phyloP scores from a whole-genome alignment of 306 rosid genomes.

The Dalbergia oliveri region DNA sequence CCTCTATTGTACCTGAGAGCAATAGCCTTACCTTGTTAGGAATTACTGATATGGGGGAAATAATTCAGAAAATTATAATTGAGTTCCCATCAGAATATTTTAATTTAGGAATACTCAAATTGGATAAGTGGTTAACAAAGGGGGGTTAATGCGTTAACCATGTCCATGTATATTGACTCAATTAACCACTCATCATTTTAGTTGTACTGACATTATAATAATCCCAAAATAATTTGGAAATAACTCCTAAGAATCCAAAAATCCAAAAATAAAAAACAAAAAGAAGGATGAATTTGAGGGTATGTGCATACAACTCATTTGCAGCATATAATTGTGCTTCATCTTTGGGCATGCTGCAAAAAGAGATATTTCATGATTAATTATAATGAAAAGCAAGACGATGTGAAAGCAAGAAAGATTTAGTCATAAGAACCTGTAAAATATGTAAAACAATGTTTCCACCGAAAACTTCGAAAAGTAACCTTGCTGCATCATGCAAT shows the following conservation, averaged over 20 bases:
- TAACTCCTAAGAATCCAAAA: conserved; percentile 19
- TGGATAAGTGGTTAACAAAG: conserved; percentile 26
- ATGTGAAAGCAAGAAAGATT: conserved; percentile 12
- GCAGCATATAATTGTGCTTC: conserved; percentile 94
- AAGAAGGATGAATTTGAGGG: conserved; percentile 27
- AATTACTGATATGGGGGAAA: conserved; percentile 16
- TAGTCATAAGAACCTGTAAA: conserved; percentile 77
- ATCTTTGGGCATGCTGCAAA: conserved; percentile 94
- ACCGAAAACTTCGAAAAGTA: conserved; percentile 75
- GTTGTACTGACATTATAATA: not conserved
- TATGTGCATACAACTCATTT: conserved; percentile 82
- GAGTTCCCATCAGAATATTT: conserved; percentile 9
- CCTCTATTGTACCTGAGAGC: conserved; percentile 71
- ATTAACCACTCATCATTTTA: conserved; percentile 14
- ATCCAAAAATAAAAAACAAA: not conserved
- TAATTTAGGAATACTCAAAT: not conserved
- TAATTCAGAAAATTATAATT: not conserved
- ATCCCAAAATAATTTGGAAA: conserved; percentile 17
- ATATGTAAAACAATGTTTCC: conserved; percentile 90
- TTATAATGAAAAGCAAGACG: not conserved
- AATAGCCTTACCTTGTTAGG: conserved; percentile 38
- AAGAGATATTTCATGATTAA: not conserved
- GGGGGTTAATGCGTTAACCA: not conserved
- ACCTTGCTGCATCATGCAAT: conserved; percentile 69
- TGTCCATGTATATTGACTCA: not conserved